Evolutionary conservation across 768 basidiomycete genomes (phyloP).

Genomic region (Vararia minispora): DNA sequence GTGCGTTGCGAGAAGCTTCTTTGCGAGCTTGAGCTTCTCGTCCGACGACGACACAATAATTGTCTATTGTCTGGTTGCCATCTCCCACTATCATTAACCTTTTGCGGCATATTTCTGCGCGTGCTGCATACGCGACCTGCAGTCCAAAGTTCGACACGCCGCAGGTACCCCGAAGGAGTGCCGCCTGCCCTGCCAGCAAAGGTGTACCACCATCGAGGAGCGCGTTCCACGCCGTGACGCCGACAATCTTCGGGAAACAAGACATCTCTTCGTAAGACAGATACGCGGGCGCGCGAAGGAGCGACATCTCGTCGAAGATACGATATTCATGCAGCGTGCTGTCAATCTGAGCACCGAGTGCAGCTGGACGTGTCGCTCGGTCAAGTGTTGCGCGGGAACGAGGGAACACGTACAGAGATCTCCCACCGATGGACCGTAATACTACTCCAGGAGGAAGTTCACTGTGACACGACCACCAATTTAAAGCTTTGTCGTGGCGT

Average conservation of each 20-base stretch:
- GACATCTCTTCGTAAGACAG: constrained; percentile 58
- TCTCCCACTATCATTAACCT: no score
- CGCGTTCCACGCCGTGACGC: constrained; percentile 54
- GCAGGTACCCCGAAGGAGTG: constrained; percentile 45
- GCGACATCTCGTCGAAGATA: constrained; percentile 27
- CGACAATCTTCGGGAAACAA: constrained; percentile 52
- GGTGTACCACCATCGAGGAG: constrained; percentile 36
- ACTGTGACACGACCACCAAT: constrained; percentile 33
- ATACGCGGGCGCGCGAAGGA: constrained; percentile 45
- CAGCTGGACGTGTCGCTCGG: neutral
- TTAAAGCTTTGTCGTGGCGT: constrained; percentile 30
- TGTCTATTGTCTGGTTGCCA: constrained; percentile 13
- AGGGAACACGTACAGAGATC: no score
- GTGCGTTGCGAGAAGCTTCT: constrained; percentile 39
- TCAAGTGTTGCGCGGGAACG: no score
- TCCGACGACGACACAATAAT: constrained; percentile 66
- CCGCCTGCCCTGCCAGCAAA: constrained; percentile 48
- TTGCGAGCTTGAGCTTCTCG: constrained; percentile 42
- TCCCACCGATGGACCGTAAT: neutral
- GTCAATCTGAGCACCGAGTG: constrained; percentile 35
- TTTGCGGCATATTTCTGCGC: constrained; percentile 24
- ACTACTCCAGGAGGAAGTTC: constrained; percentile 1
- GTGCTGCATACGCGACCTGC: constrained; percentile 51
- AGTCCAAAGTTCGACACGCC: constrained; percentile 49
- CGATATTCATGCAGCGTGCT: constrained; percentile 47